Base-by-base conservation (phyloP, 1,284 basidiomycete genomes). In the Ganoderma boninense region DNA sequence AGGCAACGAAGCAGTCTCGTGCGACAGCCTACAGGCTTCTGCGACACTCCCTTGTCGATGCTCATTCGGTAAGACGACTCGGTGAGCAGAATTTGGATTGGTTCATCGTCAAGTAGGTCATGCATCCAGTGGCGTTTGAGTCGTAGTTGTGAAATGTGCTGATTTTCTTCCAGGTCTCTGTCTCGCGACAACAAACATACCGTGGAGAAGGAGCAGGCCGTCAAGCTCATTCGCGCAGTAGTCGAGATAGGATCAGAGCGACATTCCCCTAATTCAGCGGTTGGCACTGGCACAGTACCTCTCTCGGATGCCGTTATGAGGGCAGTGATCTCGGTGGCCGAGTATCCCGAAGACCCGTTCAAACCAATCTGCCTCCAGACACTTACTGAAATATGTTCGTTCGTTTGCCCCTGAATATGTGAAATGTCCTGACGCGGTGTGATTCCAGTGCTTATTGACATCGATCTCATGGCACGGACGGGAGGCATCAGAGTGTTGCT, bases 201-300 rank as follows among this genome's bases (percentile, higher is more conserved):
- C 1, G 86, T 92, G 2, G 97, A 99, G 83, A 95, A 97, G 78
- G 95, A 98, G 79, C 97, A 99, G 80, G 96, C 90, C n/a, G 90
- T 99, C 76, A 95, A 96, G 73, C 89, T 99, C 26, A 89, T 99
- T 62, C 92, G 97, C n/a, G 84, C 91, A 1, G 89, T 97, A 54
- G 88, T 97, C 26, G 90, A 94, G 76, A 85, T 94, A 66, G 89
- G 92, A 20, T 90, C 90, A 8, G 86, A 89, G 64, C 83, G 84
- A 52, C 84, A 83, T 44, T 85, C 88, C 65, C 81, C 85, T 64
- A 82, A 76, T 43, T 71, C 83, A 26, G 80, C 81, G 26, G 80
- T 84, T 40, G 83, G 82, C 56, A 82, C 84, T 2, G 85, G 84
- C 16, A 80, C 82, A 13, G 85, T 94, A 10, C 91, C 90, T 35